Base-by-base conservation (phyloP, 108 stramenopile genomes). In the Cyclotella distinguenda region DNA sequence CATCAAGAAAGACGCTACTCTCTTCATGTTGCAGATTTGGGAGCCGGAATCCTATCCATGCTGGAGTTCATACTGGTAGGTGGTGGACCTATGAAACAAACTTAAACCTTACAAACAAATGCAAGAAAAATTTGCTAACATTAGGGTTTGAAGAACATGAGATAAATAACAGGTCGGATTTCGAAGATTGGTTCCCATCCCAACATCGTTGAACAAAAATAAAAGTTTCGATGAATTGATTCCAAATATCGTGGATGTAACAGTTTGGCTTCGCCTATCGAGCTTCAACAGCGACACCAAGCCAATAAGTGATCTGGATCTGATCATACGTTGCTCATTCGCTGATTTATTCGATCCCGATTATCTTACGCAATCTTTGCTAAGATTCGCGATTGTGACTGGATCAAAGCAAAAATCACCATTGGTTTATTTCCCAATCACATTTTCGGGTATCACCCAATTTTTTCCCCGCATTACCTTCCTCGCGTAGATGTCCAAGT, bases 351-450 rank as follows among this genome's bases (percentile, higher is more conserved):
- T 90, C 55, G 81, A 92, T 73, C 90, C 94, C 4, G 42, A 79
- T 44, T 51, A 73, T 12, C 56, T 95, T 19, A 76, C 69, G 10
- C 49, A 65, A 66, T 77, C 78, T 12, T 47, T 91, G 53, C 50
- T 61, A 6, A 51, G 68, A 21, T 88, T 87, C 71, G 60, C 71
- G 26, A 18, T 13, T 18, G 40, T 26, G 47, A 34, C 36, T 43
- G 36, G 51, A 4, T 30, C 59, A 7, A 26, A 12, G 13, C 21
- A 33, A 43, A n/a, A 46, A 30, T 30, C 39, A 22, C 80, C 85
- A 11, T 45, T 96, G 32, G 79, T 90, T 16, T 96, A 95, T 64
- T 87, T 96, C 60, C 95, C 95, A 12, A 96, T 96, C 31, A 96
- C 95, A 18, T 96, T 94, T 75, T 67, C 66, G 11, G 95, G 95